These are phyloP conservation scores for Tolypocladium capitatum DNA, from an alignment of 2,329 filamentous ascomycete genomes.

Conservation along the genomic window DNA sequence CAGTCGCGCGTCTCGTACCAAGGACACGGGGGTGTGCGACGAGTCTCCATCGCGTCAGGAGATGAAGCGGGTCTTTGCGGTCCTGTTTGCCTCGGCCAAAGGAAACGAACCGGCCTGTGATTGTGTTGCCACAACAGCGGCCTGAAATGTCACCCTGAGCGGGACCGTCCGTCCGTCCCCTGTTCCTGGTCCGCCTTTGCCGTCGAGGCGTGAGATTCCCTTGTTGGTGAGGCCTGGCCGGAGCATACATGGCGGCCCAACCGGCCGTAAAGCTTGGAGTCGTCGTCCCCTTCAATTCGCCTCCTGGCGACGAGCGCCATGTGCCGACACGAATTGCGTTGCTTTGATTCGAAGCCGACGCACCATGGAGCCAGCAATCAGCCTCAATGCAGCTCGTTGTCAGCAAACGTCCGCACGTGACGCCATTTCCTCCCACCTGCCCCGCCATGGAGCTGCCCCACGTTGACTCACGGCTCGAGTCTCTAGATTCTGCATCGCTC, in stretches of 20 bases:
- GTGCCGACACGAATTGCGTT: no score
- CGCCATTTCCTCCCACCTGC: conserved; percentile 1
- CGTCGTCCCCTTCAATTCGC: not conserved
- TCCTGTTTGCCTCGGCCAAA: not conserved
- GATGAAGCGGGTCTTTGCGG: not conserved
- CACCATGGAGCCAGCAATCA: not conserved
- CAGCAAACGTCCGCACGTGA: conserved; percentile 3
- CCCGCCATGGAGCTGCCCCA: conserved; percentile 6
- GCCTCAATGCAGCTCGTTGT: not conserved
- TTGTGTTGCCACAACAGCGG: not conserved
- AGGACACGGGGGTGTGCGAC: not conserved
- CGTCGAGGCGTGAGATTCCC: not conserved
- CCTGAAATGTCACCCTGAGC: no score
- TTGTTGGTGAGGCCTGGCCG: not conserved
- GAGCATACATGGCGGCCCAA: not conserved
- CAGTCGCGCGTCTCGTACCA: not conserved
- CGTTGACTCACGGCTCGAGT: not conserved
- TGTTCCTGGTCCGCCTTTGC: not conserved
- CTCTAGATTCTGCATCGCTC: not conserved
- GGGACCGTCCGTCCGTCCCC: not conserved
- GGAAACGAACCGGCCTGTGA: not conserved
- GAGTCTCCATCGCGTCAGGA: not conserved
- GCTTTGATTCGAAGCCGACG: not conserved
- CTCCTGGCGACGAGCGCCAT: not conserved
- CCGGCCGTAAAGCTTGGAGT: not conserved